Base-by-base conservation (phyloP, 1,139 yeast species). In the Kluyveromyces sp. region DNA sequence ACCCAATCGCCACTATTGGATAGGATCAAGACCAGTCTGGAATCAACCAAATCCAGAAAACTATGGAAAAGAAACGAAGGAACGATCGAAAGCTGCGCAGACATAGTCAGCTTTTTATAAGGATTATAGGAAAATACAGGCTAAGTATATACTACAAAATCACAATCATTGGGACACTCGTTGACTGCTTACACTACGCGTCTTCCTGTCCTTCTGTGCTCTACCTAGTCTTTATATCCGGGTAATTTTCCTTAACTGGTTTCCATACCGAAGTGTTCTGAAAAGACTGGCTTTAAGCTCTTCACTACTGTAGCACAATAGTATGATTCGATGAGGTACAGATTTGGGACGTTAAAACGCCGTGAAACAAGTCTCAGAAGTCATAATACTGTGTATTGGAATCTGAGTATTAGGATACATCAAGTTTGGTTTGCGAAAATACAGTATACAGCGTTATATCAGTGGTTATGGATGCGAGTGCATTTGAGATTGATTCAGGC, bases 1-100 rank as follows among this genome's bases (percentile, higher is more conserved):
- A 13, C 41, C 12, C 15, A 30, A 13, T 33, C 30, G 13, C 36
- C 31, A 34, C 36, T 30, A 46, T 45, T 33, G 40, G 40, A 28
- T 41, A 46, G 33, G 43, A 48, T 33, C 43, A 33, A 42, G 15
- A 18, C 39, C 31, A 33, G 39, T 18, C 22, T 42, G 22, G 45
- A 42, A 13, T 22, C 42, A 3, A 19, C 36, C 22, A 32, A 34
- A 32, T 26, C 39, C 2, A 25, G 42, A 12, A 42, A 39, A 25
- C 28, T 26, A 3, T 42, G 45, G 45, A 38, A 38, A 29, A 32
- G 45, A 13, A 32, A 36, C 26, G 45, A 42, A 18, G 33, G 39
- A 3, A 15, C 16, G 8, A 19, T 33, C 6, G 42, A 42, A 20
- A 38, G 36, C 32, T 42, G 45, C 20, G 45, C 38, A 16, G 45